Evolutionary conservation across 345 rosid genomes (phyloP).

Genomic region (Kernera saxatilis): DNA sequence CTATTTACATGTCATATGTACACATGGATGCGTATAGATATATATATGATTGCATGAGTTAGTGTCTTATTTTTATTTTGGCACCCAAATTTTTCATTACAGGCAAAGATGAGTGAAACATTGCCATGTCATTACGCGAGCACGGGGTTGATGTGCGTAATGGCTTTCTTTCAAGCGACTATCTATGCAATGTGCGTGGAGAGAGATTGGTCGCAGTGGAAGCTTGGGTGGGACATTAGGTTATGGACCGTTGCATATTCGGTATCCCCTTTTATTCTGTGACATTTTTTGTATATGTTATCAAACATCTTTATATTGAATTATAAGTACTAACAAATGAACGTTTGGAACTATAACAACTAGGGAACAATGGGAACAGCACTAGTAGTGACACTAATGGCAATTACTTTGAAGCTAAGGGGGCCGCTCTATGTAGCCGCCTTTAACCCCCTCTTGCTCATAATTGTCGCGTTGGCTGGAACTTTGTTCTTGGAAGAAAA

Average conservation of each 20-base stretch:
- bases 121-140: constrained; percentile 43
- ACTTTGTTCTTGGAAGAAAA: constrained; percentile 33
- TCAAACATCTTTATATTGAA: background rate
- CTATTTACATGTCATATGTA: no score
- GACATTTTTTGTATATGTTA: background rate
- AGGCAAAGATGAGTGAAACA: constrained; percentile 43
- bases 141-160: constrained; percentile 43
- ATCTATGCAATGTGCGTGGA: constrained; percentile 36
- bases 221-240: constrained; percentile 49
- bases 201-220: constrained; percentile 51
- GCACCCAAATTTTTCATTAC: background rate
- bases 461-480: constrained; percentile 32
- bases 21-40: no score
- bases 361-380: constrained; percentile 40
- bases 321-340: background rate
- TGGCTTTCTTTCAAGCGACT: constrained; percentile 41
- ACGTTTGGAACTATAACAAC: background rate
- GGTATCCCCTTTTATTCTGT: constrained; percentile 17
- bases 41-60: no score
- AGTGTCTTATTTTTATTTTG: no score
- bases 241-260: constrained; percentile 39
- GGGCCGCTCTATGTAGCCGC: constrained; percentile 39
- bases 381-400: constrained; percentile 18
- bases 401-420: constrained; percentile 29
- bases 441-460: constrained; percentile 36